These are phyloP conservation scores for Bathelium albidoporum DNA, from an alignment of 495 filamentous ascomycete genomes.

Conservation along the genomic window DNA sequence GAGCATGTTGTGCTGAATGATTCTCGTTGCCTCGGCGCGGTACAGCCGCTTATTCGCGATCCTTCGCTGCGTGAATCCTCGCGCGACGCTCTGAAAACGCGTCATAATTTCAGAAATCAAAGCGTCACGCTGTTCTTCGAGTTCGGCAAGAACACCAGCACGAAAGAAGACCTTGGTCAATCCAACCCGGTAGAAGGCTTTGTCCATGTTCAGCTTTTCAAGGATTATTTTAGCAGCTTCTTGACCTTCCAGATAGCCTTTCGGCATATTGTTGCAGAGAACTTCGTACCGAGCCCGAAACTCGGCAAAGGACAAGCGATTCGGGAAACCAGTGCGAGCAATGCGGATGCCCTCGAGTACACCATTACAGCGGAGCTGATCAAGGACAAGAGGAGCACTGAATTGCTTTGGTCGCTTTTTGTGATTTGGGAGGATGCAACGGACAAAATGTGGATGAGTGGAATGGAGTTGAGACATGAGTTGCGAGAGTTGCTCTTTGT, in stretches of 20 bases:
- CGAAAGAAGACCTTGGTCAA: conserved; percentile 98
- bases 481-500: conserved; percentile 92
- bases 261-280: conserved; percentile 82
- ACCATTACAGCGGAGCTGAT: conserved; percentile 96
- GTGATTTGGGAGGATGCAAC: conserved; percentile 97
- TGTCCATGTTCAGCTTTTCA: conserved; percentile 77
- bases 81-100: conserved; percentile 82
- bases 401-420: conserved; percentile 95
- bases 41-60: conserved; percentile 88
- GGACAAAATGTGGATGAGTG: conserved; percentile 96
- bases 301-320: conserved; percentile 81
- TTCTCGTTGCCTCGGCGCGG: conserved; percentile 83
- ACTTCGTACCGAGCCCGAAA: conserved; percentile 96
- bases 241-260: conserved; percentile 85
- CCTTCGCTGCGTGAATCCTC: conserved; percentile 79
- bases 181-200: conserved; percentile 79
- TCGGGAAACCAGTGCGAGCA: conserved; percentile 96
- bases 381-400: conserved; percentile 76
- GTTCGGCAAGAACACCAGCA: conserved; percentile 87
- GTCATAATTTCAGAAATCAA: conserved; percentile 88
- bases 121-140: conserved; percentile 89
- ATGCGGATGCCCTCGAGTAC: conserved; percentile 97
- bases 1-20: conserved; percentile 88
- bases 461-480: conserved; percentile 93
- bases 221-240: conserved; percentile 76